Evolutionary conservation across 352 stramenopile species (phyloP).

Genomic region (Phytophthora cactorum): DNA sequence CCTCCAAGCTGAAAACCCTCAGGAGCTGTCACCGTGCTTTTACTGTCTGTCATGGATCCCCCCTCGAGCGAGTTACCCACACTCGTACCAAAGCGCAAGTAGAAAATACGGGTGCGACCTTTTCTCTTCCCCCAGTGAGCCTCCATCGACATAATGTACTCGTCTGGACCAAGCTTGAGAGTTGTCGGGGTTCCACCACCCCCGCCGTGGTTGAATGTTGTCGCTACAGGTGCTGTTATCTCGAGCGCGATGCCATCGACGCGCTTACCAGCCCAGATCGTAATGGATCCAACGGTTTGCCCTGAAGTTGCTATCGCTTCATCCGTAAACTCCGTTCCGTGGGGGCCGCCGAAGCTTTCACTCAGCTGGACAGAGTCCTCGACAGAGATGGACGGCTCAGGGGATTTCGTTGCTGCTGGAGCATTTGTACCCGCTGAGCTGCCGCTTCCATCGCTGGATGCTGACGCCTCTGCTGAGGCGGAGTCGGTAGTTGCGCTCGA

Average conservation of each 20-base stretch:
- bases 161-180: neutral
- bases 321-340: constrained; percentile 17
- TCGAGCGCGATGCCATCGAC: constrained; percentile 7
- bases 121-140: neutral
- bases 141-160: constrained; percentile 8
- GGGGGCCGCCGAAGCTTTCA: constrained; percentile 16
- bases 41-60: neutral
- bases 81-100: neutral
- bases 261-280: constrained; percentile 16
- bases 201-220: neutral
- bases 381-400: constrained; percentile 2
- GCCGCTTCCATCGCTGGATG: neutral
- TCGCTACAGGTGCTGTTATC: neutral
- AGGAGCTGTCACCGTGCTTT: neutral
- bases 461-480: neutral
- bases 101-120: neutral
- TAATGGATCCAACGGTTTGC: constrained; percentile 19
- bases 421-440: neutral
- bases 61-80: neutral
- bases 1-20: constrained; percentile 1
- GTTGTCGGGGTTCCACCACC: neutral
- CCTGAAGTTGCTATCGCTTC: constrained; percentile 11
- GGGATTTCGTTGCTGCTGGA: neutral
- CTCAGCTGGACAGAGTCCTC: constrained; percentile 15
- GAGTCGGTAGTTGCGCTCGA: neutral